Evolutionary conservation across 2,329 filamentous ascomycete genomes (phyloP).

Genomic region (Byssoonygena ceratinophila): DNA sequence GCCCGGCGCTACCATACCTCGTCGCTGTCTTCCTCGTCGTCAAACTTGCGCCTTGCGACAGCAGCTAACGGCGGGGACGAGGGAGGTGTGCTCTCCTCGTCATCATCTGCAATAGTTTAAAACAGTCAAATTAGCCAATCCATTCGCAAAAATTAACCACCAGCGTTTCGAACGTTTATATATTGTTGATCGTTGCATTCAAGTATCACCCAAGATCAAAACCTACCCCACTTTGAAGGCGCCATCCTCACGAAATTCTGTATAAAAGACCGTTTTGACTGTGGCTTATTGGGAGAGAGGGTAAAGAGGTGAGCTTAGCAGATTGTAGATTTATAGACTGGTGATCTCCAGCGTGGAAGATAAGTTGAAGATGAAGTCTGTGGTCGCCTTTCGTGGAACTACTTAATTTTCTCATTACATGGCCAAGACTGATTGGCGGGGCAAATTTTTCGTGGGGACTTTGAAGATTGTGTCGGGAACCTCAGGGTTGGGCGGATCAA

Average conservation of each 20-base stretch:
- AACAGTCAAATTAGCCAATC: slow-evolving; percentile 6
- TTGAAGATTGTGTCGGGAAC: not conserved
- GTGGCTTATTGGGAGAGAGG: not conserved
- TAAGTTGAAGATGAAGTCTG: not conserved
- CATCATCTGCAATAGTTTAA: slow-evolving; percentile 26
- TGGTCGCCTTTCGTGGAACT: not conserved
- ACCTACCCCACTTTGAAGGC: slow-evolving; percentile 41
- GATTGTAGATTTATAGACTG: not conserved
- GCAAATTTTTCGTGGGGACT: not conserved
- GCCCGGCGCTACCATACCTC: slow-evolving; percentile 49
- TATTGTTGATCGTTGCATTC: not conserved
- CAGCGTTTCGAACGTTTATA: not conserved
- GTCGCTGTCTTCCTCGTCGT: slow-evolving; percentile 77
- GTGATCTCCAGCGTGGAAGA: not conserved
- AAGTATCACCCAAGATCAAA: slow-evolving; percentile 10
- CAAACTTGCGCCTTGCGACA: slow-evolving; percentile 59
- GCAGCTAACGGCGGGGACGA: slow-evolving; percentile 39
- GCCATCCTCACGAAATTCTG: slow-evolving; percentile 29
- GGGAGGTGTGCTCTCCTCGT: slow-evolving; percentile 46
- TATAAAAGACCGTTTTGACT: not conserved
- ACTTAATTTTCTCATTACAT: not conserved
- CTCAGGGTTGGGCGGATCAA: too few relatives aligned
- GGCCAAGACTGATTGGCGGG: slow-evolving; percentile 10
- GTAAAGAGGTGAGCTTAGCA: too few relatives aligned
- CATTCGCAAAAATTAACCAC: not conserved